Evolutionary conservation across 2,329 filamentous ascomycete species (phyloP).

Genomic region (Sporothrix globosa): DNA sequence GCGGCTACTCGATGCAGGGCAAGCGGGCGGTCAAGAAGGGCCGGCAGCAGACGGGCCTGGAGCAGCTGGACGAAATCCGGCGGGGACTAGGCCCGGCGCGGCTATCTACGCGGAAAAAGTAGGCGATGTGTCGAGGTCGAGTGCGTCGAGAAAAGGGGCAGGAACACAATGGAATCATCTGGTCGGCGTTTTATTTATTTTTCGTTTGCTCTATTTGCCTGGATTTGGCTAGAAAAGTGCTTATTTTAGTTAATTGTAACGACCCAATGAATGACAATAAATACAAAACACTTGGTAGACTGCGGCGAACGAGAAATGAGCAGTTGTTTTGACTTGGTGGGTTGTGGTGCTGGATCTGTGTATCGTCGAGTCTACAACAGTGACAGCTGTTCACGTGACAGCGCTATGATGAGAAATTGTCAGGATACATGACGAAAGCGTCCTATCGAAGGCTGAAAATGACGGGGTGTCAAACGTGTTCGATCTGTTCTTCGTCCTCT

Average conservation of each 20-base stretch:
- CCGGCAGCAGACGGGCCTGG: conserved; percentile 77
- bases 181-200: conserved; percentile 6
- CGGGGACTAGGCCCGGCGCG: conserved; percentile 76
- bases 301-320: neutral
- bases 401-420: neutral
- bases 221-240: conserved; percentile 24
- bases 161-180: neutral
- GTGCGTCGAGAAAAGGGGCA: neutral
- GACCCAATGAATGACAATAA: conserved; percentile 18
- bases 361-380: neutral
- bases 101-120: conserved; percentile 45
- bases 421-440: too few species aligned
- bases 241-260: conserved; percentile 18
- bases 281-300: neutral
- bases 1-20: conserved; percentile 69
- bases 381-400: neutral
- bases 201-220: neutral
- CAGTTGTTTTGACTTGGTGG: neutral
- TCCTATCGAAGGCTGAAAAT: neutral
- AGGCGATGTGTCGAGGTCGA: neutral
- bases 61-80: conserved; percentile 89
- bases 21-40: conserved; percentile 80
- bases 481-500: neutral
- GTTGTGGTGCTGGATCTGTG: neutral
- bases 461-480: neutral